Percentiles rank a stretch among this genome's conserved stretches.
phyloP scores from a whole-genome alignment of 371 early-diverging fungal genomes.

The Gilbertella persicaria region DNA sequence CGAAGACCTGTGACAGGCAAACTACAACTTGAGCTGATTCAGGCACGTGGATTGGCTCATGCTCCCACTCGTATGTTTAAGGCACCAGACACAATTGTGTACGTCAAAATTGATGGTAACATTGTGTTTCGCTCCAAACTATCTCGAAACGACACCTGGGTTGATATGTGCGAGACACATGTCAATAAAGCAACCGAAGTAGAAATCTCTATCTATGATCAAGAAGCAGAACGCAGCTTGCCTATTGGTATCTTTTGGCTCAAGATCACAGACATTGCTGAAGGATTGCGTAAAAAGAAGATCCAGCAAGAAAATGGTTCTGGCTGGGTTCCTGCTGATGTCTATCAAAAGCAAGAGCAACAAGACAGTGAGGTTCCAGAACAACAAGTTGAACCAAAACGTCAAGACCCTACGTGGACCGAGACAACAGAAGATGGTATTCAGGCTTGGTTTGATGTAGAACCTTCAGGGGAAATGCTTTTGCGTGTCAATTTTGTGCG shows the following conservation, averaged over 20 bases:
- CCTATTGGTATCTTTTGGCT: constrained; percentile 84
- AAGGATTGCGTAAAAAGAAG: constrained; percentile 73
- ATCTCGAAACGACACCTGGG: constrained; percentile 73
- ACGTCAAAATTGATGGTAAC: constrained; percentile 86
- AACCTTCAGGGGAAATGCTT: constrained; percentile 86
- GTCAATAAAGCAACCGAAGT: constrained; percentile 90
- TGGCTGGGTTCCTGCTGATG: constrained; percentile 54
- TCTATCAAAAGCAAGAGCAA: constrained; percentile 31
- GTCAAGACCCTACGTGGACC: no score
- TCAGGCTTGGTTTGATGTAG: constrained; percentile 86
- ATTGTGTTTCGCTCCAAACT: constrained; percentile 75
- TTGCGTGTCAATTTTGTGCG: constrained; percentile 76
- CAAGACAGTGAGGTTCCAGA: constrained; percentile 5
- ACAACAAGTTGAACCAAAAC: no score
- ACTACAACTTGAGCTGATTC: constrained; percentile 66
- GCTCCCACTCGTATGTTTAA: constrained; percentile 56
- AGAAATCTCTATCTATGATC: constrained; percentile 85
- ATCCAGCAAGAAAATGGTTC: constrained; percentile 61
- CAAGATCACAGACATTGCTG: constrained; percentile 79
- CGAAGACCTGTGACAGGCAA: constrained; percentile 79
- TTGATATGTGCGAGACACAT: constrained; percentile 82
- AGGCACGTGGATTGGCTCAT: constrained; percentile 70
- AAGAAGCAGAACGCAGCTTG: constrained; percentile 64
- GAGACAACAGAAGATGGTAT: constrained; percentile 59
- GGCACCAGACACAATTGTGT: constrained; percentile 61